Evolutionary conservation across 306 rosid genomes (phyloP), one percentile per base, ranked within the genome.

Genomic region (Rubus parviflorus): DNA sequence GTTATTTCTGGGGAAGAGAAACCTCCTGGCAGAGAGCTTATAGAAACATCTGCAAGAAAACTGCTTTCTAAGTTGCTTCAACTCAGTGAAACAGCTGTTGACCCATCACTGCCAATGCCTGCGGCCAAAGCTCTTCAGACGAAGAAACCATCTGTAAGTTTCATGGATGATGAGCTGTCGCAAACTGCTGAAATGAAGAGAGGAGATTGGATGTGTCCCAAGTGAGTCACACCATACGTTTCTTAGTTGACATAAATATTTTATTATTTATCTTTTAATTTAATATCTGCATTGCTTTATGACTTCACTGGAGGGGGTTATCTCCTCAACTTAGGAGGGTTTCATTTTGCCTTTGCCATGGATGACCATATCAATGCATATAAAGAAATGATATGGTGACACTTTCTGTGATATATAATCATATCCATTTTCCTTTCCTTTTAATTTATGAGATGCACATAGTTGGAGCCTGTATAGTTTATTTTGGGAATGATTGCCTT

Each of bases 121-220:
- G 85, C 86, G 40, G 74, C 75, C 17, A 81, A 73, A 61, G 65
- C 73, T 80, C 47, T 74, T 20, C 45, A 7, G 42, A 68, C 40
- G 43, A 81, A 84, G 82, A 85, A 82, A 61, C 60, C 42, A 41
- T 51, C 85, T 74, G 65, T 6, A 30, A 75, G 78, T 72, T 74
- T 69, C 49, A 48, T 8, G 38, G 82, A 81, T 42, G 82, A 63
- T 72, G 78, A 43, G 37, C 62, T 17, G 53, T 74, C 87, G 20
- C 79, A 79, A 56, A 77, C 82, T 77, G 86, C 79, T 73, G 94
- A 88, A 84, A 87, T 88, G 92, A 90, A 78, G 93, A 82, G 77
- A 76, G 92, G 96, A 71, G 97, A 90, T 83, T 95, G 99, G 99
- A 85, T 80, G 78, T 95, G 99, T 86, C 79, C 87, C 49, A 92